These are phyloP conservation scores for Cicer arietinum DNA, from an alignment of 306 rosid genomes.

Conservation along the genomic window DNA sequence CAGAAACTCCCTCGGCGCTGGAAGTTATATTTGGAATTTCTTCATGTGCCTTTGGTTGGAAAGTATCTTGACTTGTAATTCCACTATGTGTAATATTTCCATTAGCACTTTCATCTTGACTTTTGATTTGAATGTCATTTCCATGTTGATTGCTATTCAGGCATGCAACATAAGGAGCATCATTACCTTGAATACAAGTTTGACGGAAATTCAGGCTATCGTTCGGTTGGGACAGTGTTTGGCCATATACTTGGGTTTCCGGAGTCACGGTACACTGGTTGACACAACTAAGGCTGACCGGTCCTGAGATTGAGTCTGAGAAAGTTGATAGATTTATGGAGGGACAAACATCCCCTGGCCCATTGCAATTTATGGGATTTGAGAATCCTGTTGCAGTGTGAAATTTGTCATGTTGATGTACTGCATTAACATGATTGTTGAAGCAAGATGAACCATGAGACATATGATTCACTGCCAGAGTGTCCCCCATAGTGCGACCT, in stretches of 20 bases:
- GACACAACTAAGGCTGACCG: constrained; percentile 37
- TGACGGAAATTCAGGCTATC: constrained; percentile 39
- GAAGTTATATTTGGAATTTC: constrained; percentile 33
- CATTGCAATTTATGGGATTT: constrained; percentile 33
- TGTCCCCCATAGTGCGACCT: constrained; percentile 30
- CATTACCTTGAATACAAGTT: constrained; percentile 46
- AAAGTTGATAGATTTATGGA: constrained; percentile 18
- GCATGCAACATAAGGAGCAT: constrained; percentile 40
- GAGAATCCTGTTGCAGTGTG: constrained; percentile 40
- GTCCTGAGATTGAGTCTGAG: constrained; percentile 38
- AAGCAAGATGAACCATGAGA: constrained; percentile 46
- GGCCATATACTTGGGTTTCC: constrained; percentile 42
- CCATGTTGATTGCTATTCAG: constrained; percentile 37
- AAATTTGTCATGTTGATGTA: constrained; percentile 38
- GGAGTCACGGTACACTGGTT: constrained; percentile 41
- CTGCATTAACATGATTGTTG: constrained; percentile 36
- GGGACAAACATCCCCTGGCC: constrained; percentile 37
- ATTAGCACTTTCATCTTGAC: constrained; percentile 30
- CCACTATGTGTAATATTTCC: constrained; percentile 19
- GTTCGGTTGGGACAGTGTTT: constrained; percentile 43
- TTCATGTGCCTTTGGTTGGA: constrained; percentile 37
- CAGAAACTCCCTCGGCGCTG: constrained; percentile 21
- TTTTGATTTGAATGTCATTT: constrained; percentile 42
- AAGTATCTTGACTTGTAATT: constrained; percentile 41
- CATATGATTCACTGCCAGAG: constrained; percentile 29